A percentile compares a stretch with the other conserved stretches of the same genome.
Evolutionary conservation across 202 grass and related monocot species (phyloP).

Genomic region (Sporobolus alterniflorus): DNA sequence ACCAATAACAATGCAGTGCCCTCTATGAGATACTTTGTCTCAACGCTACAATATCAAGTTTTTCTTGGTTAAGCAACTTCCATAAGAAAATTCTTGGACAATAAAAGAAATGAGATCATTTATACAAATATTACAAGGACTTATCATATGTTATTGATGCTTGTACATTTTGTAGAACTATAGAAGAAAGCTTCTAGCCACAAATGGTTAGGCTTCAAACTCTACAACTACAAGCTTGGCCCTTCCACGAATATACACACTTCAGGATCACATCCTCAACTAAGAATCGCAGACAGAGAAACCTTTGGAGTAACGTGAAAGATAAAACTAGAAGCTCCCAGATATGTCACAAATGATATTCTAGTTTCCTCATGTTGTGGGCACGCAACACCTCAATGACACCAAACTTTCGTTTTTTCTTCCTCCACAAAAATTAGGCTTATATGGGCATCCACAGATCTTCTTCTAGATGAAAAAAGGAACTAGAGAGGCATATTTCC

Average conservation of each 20-base stretch:
- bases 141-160: neutral
- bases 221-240: neutral
- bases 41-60: neutral
- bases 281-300: constrained; percentile 1
- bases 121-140: neutral
- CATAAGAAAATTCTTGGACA: neutral
- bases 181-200: neutral
- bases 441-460: too few species aligned
- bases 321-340: neutral
- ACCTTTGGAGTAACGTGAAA: neutral
- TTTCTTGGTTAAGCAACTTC: neutral
- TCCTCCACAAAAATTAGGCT: too few species aligned
- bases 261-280: neutral
- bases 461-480: too few species aligned
- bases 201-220: neutral
- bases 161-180: neutral
- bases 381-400: neutral
- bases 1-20: constrained; percentile 8
- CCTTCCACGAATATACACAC: neutral
- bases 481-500: neutral
- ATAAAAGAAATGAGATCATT: neutral
- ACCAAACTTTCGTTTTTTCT: too few species aligned
- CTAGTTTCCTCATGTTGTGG: neutral
- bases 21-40: neutral
- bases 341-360: neutral